Evolutionary conservation across 768 basidiomycete genomes (phyloP).

Genomic region (Asterophora lycoperdoides): DNA sequence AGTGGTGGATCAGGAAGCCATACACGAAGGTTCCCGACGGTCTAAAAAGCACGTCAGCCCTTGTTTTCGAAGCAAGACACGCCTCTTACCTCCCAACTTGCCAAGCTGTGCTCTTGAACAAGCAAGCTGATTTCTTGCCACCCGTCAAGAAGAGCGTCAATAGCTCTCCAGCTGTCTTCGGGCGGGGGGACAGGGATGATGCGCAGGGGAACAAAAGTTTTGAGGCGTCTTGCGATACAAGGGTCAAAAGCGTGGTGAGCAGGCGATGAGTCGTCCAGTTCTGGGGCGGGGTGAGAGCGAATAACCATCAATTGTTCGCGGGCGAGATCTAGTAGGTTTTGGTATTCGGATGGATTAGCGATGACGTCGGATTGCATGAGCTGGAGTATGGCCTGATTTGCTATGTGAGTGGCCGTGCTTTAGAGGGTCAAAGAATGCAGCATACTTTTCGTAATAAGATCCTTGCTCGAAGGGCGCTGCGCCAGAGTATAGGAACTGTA

Average conservation of each 20-base stretch:
- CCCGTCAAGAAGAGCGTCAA: conserved; percentile 49
- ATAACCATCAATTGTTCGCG: conserved; percentile 39
- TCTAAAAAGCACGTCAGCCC: conserved; percentile 19
- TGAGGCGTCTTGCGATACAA: conserved; percentile 59
- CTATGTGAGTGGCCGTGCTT: not conserved
- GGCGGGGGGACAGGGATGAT: conserved; percentile 47
- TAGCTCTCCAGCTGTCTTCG: conserved; percentile 46
- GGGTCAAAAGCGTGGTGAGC: conserved; percentile 61
- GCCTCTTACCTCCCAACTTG: conserved; percentile 58
- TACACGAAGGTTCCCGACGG: conserved; percentile 45
- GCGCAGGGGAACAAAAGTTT: conserved; percentile 67
- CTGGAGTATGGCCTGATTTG: conserved; percentile 43
- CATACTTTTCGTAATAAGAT: conserved; percentile 57
- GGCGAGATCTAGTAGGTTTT: conserved; percentile 35
- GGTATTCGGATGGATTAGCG: conserved; percentile 33
- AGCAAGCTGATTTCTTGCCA: conserved; percentile 51
- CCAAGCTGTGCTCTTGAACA: conserved; percentile 38
- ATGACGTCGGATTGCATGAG: conserved; percentile 41
- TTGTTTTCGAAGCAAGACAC: not conserved
- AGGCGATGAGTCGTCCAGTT: conserved; percentile 40
- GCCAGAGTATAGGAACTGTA: conserved; percentile 45
- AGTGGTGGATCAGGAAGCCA: conserved; percentile 40
- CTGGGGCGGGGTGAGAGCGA: conserved; percentile 31
- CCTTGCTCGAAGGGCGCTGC: conserved; percentile 46
- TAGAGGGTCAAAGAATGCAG: not conserved